A percentile compares a stretch with the other conserved stretches of the same genome.
These are phyloP conservation scores for Apostasia shenzhenica DNA, from an alignment of 106 monocot genomes.

Conservation along the genomic window DNA sequence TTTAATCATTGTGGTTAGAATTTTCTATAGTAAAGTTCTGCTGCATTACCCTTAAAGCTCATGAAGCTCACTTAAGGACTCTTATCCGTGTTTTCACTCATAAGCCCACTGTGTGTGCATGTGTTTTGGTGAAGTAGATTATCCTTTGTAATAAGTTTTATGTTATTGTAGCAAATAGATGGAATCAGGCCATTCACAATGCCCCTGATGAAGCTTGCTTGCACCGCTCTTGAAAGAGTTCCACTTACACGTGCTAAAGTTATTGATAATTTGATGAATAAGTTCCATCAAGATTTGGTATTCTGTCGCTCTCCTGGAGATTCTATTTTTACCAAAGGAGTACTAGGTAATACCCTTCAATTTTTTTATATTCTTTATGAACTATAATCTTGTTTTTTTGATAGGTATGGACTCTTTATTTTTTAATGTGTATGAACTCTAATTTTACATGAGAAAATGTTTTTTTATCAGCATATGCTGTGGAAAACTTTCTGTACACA, in stretches of 20 bases:
- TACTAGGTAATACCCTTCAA: conserved; percentile 35
- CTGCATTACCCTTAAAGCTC: no score
- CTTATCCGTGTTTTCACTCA: no score
- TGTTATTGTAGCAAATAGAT: conserved; percentile 66
- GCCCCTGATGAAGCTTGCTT: conserved; percentile 96
- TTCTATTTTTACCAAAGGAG: conserved; percentile 55
- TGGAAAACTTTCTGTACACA: no score
- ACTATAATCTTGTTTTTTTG: no score
- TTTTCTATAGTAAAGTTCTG: no score
- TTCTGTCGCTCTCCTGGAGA: conserved; percentile 84
- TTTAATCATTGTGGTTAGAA: no score
- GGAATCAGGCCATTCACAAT: conserved; percentile 98
- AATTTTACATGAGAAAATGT: no score
- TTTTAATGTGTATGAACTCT: no score
- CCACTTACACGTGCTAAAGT: conserved; percentile 77
- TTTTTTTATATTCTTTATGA: background rate
- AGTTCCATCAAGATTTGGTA: conserved; percentile 93
- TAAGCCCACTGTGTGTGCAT: no score
- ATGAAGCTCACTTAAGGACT: no score
- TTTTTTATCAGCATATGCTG: no score
- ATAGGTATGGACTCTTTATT: no score
- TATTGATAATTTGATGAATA: conserved; percentile 69
- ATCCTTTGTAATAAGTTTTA: conserved; percentile 5
- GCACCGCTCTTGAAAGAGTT: conserved; percentile 89
- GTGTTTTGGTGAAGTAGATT: background rate